Evolutionary conservation across 192 early-diverging fungal species (phyloP), one percentile per base, ranked within the genome.

Genomic region (Backusella australiensis): DNA sequence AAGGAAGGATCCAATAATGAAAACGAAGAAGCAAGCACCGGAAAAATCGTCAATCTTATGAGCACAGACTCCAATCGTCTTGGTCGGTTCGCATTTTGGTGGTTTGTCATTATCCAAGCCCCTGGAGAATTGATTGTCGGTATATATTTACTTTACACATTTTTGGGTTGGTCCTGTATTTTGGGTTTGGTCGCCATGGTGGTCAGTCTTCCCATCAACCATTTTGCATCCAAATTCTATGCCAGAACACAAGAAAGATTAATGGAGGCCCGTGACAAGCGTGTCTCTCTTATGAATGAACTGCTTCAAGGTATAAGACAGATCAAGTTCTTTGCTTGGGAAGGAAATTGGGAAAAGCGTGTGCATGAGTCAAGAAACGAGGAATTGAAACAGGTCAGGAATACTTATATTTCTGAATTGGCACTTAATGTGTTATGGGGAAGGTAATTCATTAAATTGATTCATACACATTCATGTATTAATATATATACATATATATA

Each of bases 301-400:
- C 34, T 77, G 34, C 80, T 95, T 41, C 91, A 94, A 82, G 94
- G 93, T 36, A 96, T 98, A 38, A 90, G 94, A 17, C 91, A 95
- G 69, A 91, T 98, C 78, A 98, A 98, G 80, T 86, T 97, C 70
- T 91, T 91, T 83, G 90, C 91, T 21, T 94, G 93, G 93, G 89
- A 94, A 74, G 23, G 14, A 26, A 39, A 75, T 6, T 80, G 79
- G 79, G 21, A 56, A 7, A 81, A 88, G 8, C 82, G 87, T 32
- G 86, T 97, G 23, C 75, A 87, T 29, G 83, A 77, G 36, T 80
- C 85, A 42, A 85, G 91, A 67, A 73, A 77, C 23, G 67, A 77
- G 1, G 86, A 88, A 46, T 69, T 88, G n/a, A 65, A 77, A 5
- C 79, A 85, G 21, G 36, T 88, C 9, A 41, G 49, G 32, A 71